These are phyloP conservation scores for Coniochaeta sp. DNA, from an alignment of 2,329 filamentous ascomycete genomes.

Conservation along the genomic window DNA sequence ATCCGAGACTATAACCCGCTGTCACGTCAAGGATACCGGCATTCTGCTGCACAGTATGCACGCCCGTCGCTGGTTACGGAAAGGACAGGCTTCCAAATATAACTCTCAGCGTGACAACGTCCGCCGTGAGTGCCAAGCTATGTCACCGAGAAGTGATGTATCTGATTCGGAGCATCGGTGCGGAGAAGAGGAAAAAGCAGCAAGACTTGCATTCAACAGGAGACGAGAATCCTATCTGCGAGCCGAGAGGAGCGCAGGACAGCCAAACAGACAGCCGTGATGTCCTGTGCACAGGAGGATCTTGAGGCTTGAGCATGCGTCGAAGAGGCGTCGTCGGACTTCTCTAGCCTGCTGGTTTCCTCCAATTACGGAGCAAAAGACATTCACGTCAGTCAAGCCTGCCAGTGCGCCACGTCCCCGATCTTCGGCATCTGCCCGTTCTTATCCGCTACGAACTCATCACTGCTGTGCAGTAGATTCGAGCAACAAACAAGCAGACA, in stretches of 20 bases:
- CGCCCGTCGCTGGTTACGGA: not conserved
- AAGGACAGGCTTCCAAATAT: conserved; percentile 2
- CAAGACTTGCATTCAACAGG: not conserved
- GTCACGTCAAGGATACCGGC: not conserved
- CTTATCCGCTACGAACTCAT: not conserved
- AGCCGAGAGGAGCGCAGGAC: not conserved
- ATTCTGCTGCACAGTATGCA: not conserved
- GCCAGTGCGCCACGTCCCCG: not conserved
- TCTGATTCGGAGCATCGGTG: not conserved
- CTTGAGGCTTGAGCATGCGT: not conserved
- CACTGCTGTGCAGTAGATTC: not conserved
- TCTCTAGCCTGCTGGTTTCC: not conserved
- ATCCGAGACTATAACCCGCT: not conserved
- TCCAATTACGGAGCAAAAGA: not conserved
- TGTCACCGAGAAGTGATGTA: not conserved
- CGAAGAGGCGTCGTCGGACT: not conserved
- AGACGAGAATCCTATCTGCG: not conserved
- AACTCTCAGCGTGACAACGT: not conserved
- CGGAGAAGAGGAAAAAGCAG: not conserved
- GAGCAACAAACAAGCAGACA: too few relatives aligned
- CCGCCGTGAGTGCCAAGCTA: not conserved
- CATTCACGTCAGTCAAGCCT: not conserved
- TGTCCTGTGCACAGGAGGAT: not conserved
- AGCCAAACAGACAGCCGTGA: not conserved
- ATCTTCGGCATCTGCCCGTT: not conserved